Percentiles rank a stretch among this genome's conserved stretches.
These are phyloP conservation scores for Rhodotorula sp. DNA, from an alignment of 1,284 basidiomycete genomes.

Conservation along the genomic window DNA sequence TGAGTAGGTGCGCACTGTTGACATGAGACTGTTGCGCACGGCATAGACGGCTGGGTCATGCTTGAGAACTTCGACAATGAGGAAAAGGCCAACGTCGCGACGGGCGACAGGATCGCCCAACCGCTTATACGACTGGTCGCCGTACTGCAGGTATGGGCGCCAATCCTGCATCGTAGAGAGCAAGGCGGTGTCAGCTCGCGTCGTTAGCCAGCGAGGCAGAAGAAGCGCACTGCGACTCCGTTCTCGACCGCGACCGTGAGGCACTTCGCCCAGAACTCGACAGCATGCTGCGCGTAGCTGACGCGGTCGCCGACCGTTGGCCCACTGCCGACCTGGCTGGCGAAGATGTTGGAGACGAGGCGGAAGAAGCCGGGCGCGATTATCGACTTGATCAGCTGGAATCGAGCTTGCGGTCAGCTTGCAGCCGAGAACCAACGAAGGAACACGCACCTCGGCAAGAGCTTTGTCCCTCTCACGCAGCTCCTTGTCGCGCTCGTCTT, in stretches of 20 bases:
- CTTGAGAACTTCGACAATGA: constrained; percentile 66
- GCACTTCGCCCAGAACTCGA: constrained; percentile 77
- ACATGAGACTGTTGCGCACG: constrained; percentile 54
- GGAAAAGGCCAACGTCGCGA: constrained; percentile 66
- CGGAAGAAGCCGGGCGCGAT: constrained; percentile 66
- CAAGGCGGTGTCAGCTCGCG: constrained; percentile 25
- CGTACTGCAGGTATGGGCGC: constrained; percentile 63
- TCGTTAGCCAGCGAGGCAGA: not conserved
- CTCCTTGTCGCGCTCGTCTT: constrained; percentile 17
- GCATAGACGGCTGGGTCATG: constrained; percentile 66
- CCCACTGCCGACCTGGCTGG: constrained; percentile 38
- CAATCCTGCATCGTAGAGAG: constrained; percentile 58
- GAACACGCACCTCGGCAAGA: constrained; percentile 47
- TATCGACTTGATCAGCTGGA: constrained; percentile 60
- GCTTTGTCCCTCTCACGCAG: constrained; percentile 45
- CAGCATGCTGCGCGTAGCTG: constrained; percentile 58
- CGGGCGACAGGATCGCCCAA: constrained; percentile 61
- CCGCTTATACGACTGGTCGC: constrained; percentile 63
- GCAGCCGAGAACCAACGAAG: constrained; percentile 7
- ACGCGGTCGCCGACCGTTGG: constrained; percentile 44
- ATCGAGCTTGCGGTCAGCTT: constrained; percentile 22
- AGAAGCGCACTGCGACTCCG: constrained; percentile 56
- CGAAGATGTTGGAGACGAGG: constrained; percentile 61
- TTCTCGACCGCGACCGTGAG: constrained; percentile 67
- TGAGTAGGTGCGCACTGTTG: not conserved